A percentile compares a stretch with the other conserved stretches of the same genome.
phyloP scores from a whole-genome alignment of 371 early-diverging fungal genomes.

The Circinella umbellata region DNA sequence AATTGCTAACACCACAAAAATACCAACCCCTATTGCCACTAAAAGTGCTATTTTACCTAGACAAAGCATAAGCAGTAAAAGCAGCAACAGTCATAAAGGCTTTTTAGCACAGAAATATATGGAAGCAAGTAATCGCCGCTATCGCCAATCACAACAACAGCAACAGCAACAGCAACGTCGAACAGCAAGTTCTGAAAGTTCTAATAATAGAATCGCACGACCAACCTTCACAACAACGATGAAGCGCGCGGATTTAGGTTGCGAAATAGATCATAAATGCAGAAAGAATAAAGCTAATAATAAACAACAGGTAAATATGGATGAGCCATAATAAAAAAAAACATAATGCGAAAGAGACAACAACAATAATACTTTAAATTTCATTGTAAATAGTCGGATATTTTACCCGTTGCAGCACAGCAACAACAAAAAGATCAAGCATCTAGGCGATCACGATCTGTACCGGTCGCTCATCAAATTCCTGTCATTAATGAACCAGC shows the following conservation, averaged over 20 bases:
- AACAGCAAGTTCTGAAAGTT: background rate
- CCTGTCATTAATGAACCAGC: constrained; percentile 10
- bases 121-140: background rate
- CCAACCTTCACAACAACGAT: background rate
- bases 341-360: background rate
- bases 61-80: background rate
- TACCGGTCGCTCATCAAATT: background rate
- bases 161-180: background rate
- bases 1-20: background rate
- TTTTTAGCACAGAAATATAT: constrained; percentile 3
- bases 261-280: background rate
- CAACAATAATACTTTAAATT: background rate
- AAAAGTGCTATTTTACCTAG: background rate
- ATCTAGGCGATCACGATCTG: background rate
- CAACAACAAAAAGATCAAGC: background rate
- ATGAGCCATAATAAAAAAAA: background rate
- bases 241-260: background rate
- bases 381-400: constrained; percentile 1
- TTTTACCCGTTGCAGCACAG: constrained; percentile 1
- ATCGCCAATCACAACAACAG: no score
- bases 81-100: background rate
- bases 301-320: background rate
- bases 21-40: constrained; percentile 1
- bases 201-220: constrained; percentile 7
- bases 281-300: background rate